phyloP scores from a whole-genome alignment of 495 filamentous ascomycete species.

The Bombardia bombarda region DNA sequence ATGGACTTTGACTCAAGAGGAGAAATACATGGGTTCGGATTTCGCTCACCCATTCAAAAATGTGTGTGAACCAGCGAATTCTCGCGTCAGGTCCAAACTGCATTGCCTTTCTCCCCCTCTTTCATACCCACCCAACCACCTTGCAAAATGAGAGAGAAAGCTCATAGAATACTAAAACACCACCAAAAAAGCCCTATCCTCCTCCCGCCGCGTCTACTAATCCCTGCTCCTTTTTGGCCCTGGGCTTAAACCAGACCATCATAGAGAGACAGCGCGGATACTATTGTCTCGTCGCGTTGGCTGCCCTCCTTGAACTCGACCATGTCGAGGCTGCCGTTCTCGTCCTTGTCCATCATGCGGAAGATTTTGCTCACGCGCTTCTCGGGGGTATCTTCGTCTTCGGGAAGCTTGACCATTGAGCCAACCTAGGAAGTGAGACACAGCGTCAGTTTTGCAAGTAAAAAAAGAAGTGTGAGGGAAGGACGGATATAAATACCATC shows the following conservation, averaged over 20 bases:
- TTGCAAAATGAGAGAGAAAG: too few relatives aligned
- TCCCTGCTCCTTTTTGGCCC: too few relatives aligned
- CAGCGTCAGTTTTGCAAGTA: background rate
- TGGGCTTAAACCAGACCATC: conserved; percentile 76
- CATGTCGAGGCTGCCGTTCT: conserved; percentile 89
- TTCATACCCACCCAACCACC: background rate
- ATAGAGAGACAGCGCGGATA: conserved; percentile 91
- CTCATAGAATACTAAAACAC: too few relatives aligned
- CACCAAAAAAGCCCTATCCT: too few relatives aligned
- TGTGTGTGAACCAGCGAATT: too few relatives aligned
- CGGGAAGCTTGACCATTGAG: conserved; percentile 97
- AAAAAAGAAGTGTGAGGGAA: background rate
- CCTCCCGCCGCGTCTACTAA: too few relatives aligned
- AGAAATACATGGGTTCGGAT: too few relatives aligned
- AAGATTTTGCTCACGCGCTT: conserved; percentile 98
- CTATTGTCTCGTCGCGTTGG: conserved; percentile 98
- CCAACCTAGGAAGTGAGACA: conserved; percentile 57
- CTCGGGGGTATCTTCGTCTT: conserved; percentile 97
- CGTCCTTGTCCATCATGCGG: conserved; percentile 99
- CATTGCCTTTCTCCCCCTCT: too few relatives aligned
- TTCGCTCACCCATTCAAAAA: too few relatives aligned
- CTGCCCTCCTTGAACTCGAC: conserved; percentile 98
- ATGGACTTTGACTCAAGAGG: too few relatives aligned
- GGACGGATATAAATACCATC: conserved; percentile 59
- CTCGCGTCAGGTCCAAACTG: too few relatives aligned